These are phyloP conservation scores for Geotrichum klebahnii DNA, from an alignment of 1,139 yeast species.

Conservation along the genomic window DNA sequence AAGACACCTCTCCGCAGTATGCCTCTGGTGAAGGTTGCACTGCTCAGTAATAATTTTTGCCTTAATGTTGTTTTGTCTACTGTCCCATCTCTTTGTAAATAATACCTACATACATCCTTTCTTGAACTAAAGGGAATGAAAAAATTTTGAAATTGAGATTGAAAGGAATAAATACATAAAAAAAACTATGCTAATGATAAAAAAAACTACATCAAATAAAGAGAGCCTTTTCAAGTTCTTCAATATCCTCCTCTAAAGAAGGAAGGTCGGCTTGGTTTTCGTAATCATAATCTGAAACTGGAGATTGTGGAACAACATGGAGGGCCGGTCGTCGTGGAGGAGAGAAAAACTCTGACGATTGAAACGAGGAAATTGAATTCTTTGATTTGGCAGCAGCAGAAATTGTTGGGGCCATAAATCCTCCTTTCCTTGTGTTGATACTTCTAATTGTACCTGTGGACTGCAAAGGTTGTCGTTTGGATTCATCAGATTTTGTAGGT, in stretches of 20 bases:
- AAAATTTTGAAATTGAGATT: neutral
- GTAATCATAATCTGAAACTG: constrained; percentile 9
- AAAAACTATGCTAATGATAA: neutral
- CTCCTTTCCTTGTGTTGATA: constrained; percentile 1
- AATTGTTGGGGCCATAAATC: constrained; percentile 18
- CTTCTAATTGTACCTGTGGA: neutral
- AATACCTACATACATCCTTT: neutral
- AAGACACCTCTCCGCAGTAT: constrained; percentile 6
- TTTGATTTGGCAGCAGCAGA: constrained; percentile 17
- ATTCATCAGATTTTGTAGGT: neutral
- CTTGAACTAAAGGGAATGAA: neutral
- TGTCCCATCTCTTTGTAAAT: constrained; percentile 8
- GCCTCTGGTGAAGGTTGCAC: constrained; percentile 18
- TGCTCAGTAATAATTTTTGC: constrained; percentile 16
- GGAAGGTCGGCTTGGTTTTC: constrained; percentile 15
- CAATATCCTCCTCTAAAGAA: constrained; percentile 14
- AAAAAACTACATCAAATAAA: neutral
- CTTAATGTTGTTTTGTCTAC: too few species aligned
- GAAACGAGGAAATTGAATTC: neutral
- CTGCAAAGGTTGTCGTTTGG: constrained; percentile 1
- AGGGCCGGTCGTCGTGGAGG: neutral
- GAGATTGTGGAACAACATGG: constrained; percentile 6
- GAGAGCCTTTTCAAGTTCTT: constrained; percentile 15
- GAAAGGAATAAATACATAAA: neutral
- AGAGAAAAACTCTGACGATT: neutral